Base-by-base conservation (phyloP, 139 green algal genomes). In the Coccomyxa sp. region DNA sequence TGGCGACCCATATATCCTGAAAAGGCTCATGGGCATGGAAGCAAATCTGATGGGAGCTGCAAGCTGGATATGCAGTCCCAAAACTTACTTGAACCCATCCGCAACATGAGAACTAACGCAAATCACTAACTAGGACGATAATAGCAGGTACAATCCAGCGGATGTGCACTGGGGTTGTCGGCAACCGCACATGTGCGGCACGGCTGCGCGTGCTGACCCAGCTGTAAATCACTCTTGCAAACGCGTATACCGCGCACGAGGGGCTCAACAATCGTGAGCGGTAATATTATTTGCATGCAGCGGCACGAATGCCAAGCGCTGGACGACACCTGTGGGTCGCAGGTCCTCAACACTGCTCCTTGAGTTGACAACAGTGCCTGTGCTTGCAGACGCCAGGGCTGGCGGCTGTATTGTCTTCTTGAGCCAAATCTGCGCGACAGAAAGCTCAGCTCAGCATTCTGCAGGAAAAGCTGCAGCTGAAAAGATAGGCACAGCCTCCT, bases 361-460 rank as follows among this genome's bases (percentile, higher is more conserved):
- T 23, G 81, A 18, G 67, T 81, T 83, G 58, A 79, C 79, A 28
- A 83, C 71, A 28, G 83, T 77, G 30, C 76, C 67, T 13, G 21
- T 66, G 25, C 25, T 28, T 28, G 25, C 74, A 21, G 57, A n/a
- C 14, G 79, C 59, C 30, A 79, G 21, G 1, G 38, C 79, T 17
- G 84, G 84, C 3, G 80, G 38, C 71, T 17, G 25, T 11, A 60
- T 79, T n/a, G 66, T 80, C 31, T n/a, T 30, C 82, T 90, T 86
- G 77, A 90, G 67, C 28, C n/a, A 58, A 23, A 81, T 57, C 82
- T 86, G 77, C 63, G 28, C 28, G n/a, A 51, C 38, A 51, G 7
- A 51, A 51, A 51, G 38, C 38, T 51, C 38, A 51, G 38, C 38
- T 51, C 38, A 51, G 38, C 38, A 11, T 3, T 51, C 38, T 51